Percentiles rank a stretch among this genome's conserved stretches.
Conservation (phyloP, 805 yeast genomes). For the Scheffersomyces spartinae region DNA sequence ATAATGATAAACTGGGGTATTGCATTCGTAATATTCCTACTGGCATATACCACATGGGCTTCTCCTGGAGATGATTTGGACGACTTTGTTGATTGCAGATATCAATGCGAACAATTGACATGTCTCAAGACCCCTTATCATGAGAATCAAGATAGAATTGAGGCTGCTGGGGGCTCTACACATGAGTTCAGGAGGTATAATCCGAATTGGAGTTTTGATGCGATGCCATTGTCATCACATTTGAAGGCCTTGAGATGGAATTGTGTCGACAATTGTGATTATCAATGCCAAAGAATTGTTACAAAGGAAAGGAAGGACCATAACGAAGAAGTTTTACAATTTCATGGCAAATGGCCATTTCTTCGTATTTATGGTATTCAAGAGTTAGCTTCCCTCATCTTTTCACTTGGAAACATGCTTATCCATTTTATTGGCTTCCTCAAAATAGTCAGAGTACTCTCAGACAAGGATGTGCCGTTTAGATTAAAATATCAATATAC, state of each 20-base stretch:
- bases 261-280: conserved; percentile 77
- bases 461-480: no score
- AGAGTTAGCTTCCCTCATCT: conserved; percentile 23
- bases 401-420: conserved; percentile 25
- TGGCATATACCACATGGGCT: no score
- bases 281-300: conserved; percentile 75
- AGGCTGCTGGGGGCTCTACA: conserved; percentile 8
- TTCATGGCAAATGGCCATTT: conserved; percentile 37
- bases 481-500: conserved; percentile 6
- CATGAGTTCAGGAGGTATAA: conserved; percentile 20
- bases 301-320: conserved; percentile 40
- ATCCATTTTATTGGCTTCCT: conserved; percentile 13
- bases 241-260: conserved; percentile 54
- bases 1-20: no score
- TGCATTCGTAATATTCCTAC: no score
- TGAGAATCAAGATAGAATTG: conserved; percentile 10
- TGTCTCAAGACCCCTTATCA: conserved; percentile 18
- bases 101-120: conserved; percentile 34
- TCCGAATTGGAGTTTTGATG: conserved; percentile 23
- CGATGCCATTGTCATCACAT: conserved; percentile 27
- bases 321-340: conserved; percentile 54
- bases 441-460: conserved; percentile 8
- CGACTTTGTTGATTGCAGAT: conserved; percentile 44
- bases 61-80: conserved; percentile 55
- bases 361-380: conserved; percentile 24